Base-by-base conservation (phyloP, 148 eudicot genomes). In the Nyssa sinensis region DNA sequence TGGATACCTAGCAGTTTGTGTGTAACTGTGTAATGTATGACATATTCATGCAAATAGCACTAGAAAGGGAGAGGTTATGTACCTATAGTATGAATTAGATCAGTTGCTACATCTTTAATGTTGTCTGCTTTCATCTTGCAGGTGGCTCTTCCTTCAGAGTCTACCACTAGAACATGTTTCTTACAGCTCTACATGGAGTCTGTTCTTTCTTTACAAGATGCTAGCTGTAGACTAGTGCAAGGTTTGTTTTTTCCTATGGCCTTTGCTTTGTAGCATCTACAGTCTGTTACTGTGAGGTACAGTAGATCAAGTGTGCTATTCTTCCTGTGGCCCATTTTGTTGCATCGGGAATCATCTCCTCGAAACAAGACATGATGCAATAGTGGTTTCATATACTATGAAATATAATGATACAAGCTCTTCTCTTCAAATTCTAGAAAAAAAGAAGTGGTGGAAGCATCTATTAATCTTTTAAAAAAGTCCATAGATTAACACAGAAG, bases 111-210 rank as follows among this genome's bases (percentile, higher is more conserved):
- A 27, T 5, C 0, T 30, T 53, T 69, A 25, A 68, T 16, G 19
- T 28, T 28, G 16, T 62, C 17, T 69, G 23, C 28, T 66, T 75
- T 16, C 37, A 3, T 69, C 62, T 78, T 81, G 77, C 90, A 95
- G 98, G 91, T 95, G 80, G 97, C 98, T 78, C 97, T 95, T 76
- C 98, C 98, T 60, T 74, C 84, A 62, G 98, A 95, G 74, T 74
- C 92, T 34, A 84, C 88, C 64, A 86, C 96, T 5, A 96, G 90
- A 44, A 84, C 91, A 71, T 92, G 97, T 77, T 95, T 87, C 86
- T 82, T 95, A 78, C 96, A 95, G 69, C 86, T 84, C 68, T 95
- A 90, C 89, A 95, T 95, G 41, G 97, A 92, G 82, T 92, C 85
- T 47, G 86, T 95, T 78, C 86, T 95, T 75, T 92, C 96, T 64